Conservation (phyloP, 768 basidiomycete genomes). For the Auriculariales sp. region DNA sequence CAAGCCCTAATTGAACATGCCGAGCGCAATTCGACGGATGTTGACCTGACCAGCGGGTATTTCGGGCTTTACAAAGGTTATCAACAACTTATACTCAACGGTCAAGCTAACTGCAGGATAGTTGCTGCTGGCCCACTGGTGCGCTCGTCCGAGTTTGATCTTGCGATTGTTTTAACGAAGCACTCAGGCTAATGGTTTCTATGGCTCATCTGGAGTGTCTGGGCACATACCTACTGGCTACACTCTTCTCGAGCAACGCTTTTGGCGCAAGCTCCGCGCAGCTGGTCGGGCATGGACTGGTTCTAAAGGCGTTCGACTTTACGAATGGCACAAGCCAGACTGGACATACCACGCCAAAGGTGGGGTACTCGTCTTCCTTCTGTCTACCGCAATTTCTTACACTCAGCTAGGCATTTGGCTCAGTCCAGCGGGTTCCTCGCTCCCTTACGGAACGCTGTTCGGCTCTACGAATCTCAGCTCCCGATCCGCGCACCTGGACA, state of each 20-base stretch:
- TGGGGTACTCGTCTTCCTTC: slow-evolving; percentile 17
- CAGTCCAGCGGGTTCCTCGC: slow-evolving; percentile 35
- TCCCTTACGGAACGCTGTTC: slow-evolving; percentile 67
- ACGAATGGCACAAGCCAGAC: slow-evolving; percentile 74
- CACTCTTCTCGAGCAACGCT: slow-evolving; percentile 71
- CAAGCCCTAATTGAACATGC: slow-evolving; percentile 42
- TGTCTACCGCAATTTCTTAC: background rate
- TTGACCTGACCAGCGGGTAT: slow-evolving; percentile 88
- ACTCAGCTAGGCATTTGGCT: slow-evolving; percentile 66
- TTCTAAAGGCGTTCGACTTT: slow-evolving; percentile 46
- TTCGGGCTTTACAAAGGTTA: slow-evolving; percentile 79
- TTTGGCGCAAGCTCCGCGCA: slow-evolving; percentile 25
- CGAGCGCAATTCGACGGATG: slow-evolving; percentile 29
- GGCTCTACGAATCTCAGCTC: slow-evolving; percentile 93
- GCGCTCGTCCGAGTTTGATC: slow-evolving; percentile 9
- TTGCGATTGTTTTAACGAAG: background rate
- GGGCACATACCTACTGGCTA: slow-evolving; percentile 93
- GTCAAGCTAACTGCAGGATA: slow-evolving; percentile 48
- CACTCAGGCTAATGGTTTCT: slow-evolving; percentile 87
- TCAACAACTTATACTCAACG: slow-evolving; percentile 45
- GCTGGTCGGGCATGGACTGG: slow-evolving; percentile 9
- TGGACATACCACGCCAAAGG: slow-evolving; percentile 99
- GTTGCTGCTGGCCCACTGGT: slow-evolving; percentile 83
- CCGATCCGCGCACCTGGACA: slow-evolving; percentile 79
- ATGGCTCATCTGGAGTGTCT: slow-evolving; percentile 76